A percentile compares a stretch with the other conserved stretches of the same genome.
phyloP scores from a whole-genome alignment of 768 basidiomycete species.

The Mrakia hoshinonis region DNA sequence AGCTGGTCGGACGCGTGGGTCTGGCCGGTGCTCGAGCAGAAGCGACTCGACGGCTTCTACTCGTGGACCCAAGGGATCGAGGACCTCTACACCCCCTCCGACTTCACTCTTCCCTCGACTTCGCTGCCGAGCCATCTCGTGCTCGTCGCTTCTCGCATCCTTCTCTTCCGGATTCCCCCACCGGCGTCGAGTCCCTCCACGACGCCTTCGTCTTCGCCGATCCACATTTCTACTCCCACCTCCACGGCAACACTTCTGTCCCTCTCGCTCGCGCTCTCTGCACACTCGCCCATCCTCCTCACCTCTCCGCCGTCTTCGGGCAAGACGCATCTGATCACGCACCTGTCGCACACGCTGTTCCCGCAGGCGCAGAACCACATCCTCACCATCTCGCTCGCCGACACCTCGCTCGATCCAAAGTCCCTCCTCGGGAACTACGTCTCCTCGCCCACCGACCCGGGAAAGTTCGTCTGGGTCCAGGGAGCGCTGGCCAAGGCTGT shows the following conservation, averaged over 20 bases:
- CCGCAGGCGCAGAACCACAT: conserved; percentile 57
- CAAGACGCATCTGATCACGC: conserved; percentile 67
- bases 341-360: conserved; percentile 61
- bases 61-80: conserved; percentile 45
- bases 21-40: conserved; percentile 59
- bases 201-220: conserved; percentile 26
- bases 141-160: conserved; percentile 43
- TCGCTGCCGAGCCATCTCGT: conserved; percentile 61
- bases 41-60: conserved; percentile 49
- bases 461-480: conserved; percentile 92
- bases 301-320: conserved; percentile 82
- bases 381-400: conserved; percentile 80
- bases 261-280: conserved; percentile 57
- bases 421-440: conserved; percentile 86
- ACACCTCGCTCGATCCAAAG: conserved; percentile 89
- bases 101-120: conserved; percentile 45
- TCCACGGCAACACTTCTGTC: conserved; percentile 52
- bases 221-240: conserved; percentile 55
- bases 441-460: conserved; percentile 71
- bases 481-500: conserved; percentile 84
- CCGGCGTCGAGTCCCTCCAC: conserved; percentile 18
- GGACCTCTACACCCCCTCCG: conserved; percentile 15
- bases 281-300: conserved; percentile 67
- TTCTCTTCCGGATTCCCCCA: conserved; percentile 41
- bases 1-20: conserved; percentile 66